Evolutionary conservation across 352 stramenopile genomes (phyloP).

Genomic region (Elongisporangium prolatum): DNA sequence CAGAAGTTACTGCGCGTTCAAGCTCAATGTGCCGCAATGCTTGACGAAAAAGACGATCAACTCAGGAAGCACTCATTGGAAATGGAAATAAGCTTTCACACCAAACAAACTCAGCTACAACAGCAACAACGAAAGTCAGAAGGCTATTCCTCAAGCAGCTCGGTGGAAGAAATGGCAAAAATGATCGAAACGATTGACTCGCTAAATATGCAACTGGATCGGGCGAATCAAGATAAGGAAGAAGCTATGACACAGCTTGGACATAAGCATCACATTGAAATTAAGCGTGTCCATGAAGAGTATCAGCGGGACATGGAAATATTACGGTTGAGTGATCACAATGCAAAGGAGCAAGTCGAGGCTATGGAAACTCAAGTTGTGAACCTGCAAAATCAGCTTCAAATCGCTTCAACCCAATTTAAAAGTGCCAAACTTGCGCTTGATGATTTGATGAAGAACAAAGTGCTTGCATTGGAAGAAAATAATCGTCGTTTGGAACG

Average conservation of each 20-base stretch:
- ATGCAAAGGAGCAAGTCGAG: conserved; percentile 53
- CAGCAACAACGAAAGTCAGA: not conserved
- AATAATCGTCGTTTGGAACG: conserved; percentile 59
- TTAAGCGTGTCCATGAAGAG: conserved; percentile 57
- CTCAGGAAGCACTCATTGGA: conserved; percentile 48
- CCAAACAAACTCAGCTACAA: conserved; percentile 19
- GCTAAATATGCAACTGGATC: conserved; percentile 54
- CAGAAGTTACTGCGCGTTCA: conserved; percentile 39
- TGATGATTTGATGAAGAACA: conserved; percentile 46
- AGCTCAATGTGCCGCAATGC: conserved; percentile 24
- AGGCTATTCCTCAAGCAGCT: not conserved
- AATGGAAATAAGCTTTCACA: conserved; percentile 31
- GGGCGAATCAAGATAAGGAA: conserved; percentile 33
- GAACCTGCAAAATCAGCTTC: conserved; percentile 45
- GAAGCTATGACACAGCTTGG: conserved; percentile 27
- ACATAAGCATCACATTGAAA: conserved; percentile 38
- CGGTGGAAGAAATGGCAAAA: conserved; percentile 34
- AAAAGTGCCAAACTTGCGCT: conserved; percentile 42
- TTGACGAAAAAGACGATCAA: conserved; percentile 58
- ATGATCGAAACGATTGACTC: conserved; percentile 75
- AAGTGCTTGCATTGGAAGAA: conserved; percentile 48
- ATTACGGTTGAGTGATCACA: conserved; percentile 53
- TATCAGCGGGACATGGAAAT: conserved; percentile 68
- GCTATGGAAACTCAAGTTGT: conserved; percentile 37
- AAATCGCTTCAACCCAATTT: conserved; percentile 44